Conservation (phyloP, 495 filamentous ascomycete species). For the Emericellopsis terricola region DNA sequence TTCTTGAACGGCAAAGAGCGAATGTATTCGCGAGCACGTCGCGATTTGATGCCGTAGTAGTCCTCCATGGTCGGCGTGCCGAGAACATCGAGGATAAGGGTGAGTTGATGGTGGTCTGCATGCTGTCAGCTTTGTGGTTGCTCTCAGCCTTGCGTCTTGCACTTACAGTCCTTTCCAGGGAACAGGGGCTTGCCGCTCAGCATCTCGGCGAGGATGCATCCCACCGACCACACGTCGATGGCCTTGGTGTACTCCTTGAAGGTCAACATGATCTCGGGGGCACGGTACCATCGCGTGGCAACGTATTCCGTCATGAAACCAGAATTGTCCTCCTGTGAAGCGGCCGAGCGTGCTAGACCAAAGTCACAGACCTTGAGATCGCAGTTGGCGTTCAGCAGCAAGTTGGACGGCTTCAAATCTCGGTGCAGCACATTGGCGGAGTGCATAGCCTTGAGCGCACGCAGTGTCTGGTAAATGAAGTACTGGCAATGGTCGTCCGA, state of each 20-base stretch:
- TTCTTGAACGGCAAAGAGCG: conserved; percentile 99
- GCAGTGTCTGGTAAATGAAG: conserved; percentile 99
- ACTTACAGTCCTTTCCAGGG: conserved; percentile 95
- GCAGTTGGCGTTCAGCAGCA: conserved; percentile 96
- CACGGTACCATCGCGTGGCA: conserved; percentile 96
- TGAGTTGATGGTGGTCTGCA: conserved; percentile 93
- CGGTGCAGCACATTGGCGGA: conserved; percentile 96
- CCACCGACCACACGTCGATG: conserved; percentile 98
- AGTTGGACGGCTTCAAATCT: conserved; percentile 92
- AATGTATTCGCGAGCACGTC: conserved; percentile 95
- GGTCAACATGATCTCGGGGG: conserved; percentile 99
- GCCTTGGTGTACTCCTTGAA: conserved; percentile 99
- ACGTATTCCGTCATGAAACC: conserved; percentile 99
- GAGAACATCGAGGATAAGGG: conserved; percentile 91
- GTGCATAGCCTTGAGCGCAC: conserved; percentile 97
- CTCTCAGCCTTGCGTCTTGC: conserved; percentile 3
- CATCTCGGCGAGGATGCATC: conserved; percentile 99
- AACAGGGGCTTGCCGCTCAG: conserved; percentile 96
- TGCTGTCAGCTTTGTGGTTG: conserved; percentile 9
- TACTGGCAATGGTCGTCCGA: conserved; percentile 99
- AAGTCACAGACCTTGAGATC: conserved; percentile 99
- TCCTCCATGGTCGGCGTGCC: conserved; percentile 99
- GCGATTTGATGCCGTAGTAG: conserved; percentile 99
- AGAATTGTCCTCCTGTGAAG: conserved; percentile 92
- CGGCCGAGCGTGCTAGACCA: conserved; percentile 81